These are phyloP conservation scores for Amaranthus palmeri DNA, from an alignment of 148 eudicot genomes.

Conservation along the genomic window DNA sequence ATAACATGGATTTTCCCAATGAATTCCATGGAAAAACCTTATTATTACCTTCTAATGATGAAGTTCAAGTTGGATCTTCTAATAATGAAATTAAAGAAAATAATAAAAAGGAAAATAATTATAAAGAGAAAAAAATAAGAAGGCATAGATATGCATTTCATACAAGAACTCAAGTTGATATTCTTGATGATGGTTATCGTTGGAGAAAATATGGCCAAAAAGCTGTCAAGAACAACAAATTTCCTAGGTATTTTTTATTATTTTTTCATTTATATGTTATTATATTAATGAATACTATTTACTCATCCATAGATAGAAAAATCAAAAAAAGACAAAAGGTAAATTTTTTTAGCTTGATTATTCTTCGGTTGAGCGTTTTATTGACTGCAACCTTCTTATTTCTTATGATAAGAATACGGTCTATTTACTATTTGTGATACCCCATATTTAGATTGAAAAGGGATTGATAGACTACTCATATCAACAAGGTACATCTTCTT, in stretches of 20 bases:
- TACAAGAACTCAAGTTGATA: constrained; percentile 40
- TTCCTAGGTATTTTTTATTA: constrained; percentile 25
- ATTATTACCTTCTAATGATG: neutral
- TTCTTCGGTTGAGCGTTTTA: too few relatives aligned
- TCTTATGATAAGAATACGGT: too few relatives aligned
- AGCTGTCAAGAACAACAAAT: constrained; percentile 37
- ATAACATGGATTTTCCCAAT: neutral
- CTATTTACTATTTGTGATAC: too few relatives aligned
- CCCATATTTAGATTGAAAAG: too few relatives aligned
- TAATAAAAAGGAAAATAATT: neutral
- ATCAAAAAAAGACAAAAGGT: too few relatives aligned
- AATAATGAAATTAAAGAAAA: constrained; percentile 10
- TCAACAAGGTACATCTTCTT: too few relatives aligned
- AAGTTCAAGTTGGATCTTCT: constrained; percentile 4
- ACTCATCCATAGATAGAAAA: neutral
- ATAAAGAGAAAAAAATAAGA: constrained; percentile 21
- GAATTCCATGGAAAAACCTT: neutral
- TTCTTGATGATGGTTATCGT: constrained; percentile 45
- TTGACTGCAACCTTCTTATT: too few relatives aligned
- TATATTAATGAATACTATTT: too few relatives aligned
- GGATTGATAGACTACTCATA: too few relatives aligned
- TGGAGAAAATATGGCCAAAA: constrained; percentile 47
- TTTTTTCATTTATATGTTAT: neutral
- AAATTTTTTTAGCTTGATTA: too few relatives aligned
- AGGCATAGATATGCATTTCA: constrained; percentile 36